Evolutionary conservation across 176 grass and related monocot genomes (phyloP), one percentile per base, ranked within the genome.

Genomic region (Aegilops tauschii): DNA sequence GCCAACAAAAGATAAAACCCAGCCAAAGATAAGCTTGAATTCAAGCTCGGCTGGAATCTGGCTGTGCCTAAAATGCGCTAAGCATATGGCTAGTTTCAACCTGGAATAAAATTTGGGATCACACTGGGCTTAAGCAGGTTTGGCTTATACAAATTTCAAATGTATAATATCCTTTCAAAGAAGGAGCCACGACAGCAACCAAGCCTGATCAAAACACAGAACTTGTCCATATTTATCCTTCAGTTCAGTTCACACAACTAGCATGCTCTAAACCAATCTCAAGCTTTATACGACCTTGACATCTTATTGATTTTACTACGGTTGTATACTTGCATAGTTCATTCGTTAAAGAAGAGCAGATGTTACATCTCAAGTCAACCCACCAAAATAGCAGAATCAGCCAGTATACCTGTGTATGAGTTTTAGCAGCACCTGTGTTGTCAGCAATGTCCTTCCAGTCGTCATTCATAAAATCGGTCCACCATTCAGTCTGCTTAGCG

Each of bases 401-500:
- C 3, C 4, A 8, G 42, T 68, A 71, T 86, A 91, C 89, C 92
- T 86, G 86, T 12, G 77, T 25, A 34, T 61, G 88, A 69, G 69
- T 62, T 84, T 86, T 80, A 59, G 61, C 32, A 21, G 61, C 40
- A 65, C 63, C 63, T 66, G 61, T 25, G 45, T 80, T 87, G 69
- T 88, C 92, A 82, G 56, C 73, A 40, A 83, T 56, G 3, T 91
- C 89, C 69, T 80, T 83, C 86, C 82, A 93, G 56, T 88, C 86
- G 47, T 79, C 83, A 70, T 76, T 88, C 79, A 93, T 89, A 25
- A 93, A 83, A 45, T 88, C 83, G 9, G 80, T 91, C 89, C 89
- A 88, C 92, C 89, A 93, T 88, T 93, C 92, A 47, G 61, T 86
- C 80, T 88, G 86, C 75, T 91, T 91, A 47, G 68, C 81, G 35